Conservation (phyloP, 306 rosid species). For the Casuarina equisetifolia region DNA sequence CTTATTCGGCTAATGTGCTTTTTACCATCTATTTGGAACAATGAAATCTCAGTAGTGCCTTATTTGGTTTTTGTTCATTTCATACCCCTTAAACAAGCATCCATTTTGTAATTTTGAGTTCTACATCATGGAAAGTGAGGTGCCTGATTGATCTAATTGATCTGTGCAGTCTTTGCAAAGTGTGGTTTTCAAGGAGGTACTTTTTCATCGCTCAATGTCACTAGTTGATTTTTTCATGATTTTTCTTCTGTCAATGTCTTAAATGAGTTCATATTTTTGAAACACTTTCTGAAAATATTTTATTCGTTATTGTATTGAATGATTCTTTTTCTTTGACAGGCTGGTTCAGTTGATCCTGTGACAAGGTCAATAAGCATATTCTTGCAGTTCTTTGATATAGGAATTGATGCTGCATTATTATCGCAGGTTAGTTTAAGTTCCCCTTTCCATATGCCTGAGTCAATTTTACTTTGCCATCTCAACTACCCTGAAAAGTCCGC, state of each 20-base stretch:
- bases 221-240: constrained; percentile 7
- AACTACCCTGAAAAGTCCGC: constrained; percentile 2
- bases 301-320: constrained; percentile 12
- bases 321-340: constrained; percentile 50
- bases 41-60: not conserved
- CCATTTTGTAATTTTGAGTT: constrained; percentile 1
- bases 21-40: not conserved
- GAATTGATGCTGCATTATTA: constrained; percentile 84
- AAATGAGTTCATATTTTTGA: constrained; percentile 9
- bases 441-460: constrained; percentile 11
- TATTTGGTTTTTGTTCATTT: not conserved
- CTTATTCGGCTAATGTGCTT: not conserved
- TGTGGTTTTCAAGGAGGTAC: constrained; percentile 98
- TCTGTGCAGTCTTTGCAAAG: constrained; percentile 95
- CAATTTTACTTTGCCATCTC: constrained; percentile 15
- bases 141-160: constrained; percentile 44
- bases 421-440: constrained; percentile 72
- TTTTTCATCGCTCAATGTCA: constrained; percentile 9
- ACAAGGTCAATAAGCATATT: constrained; percentile 82
- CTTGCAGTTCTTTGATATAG: constrained; percentile 94
- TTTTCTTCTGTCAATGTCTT: not conserved
- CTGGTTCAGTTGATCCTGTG: constrained; percentile 98
- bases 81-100: not conserved
- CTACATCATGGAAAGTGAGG: constrained; percentile 17
- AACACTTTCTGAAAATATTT: constrained; percentile 2